These are phyloP conservation scores for Chytriomyces sp. DNA, from an alignment of 192 early-diverging fungal genomes.

Conservation along the genomic window DNA sequence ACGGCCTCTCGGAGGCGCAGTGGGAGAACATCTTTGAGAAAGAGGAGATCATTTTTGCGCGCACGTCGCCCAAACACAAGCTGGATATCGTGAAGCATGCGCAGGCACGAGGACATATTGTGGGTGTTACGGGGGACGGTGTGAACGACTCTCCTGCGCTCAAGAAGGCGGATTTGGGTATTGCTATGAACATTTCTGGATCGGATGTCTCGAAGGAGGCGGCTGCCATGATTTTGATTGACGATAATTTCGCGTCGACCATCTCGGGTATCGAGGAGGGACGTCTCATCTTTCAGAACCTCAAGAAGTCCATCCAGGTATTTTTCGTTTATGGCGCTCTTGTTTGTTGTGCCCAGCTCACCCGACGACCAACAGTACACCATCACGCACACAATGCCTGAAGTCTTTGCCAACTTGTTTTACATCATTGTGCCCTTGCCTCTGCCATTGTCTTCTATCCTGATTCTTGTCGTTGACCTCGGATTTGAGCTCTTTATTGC, in stretches of 20 bases:
- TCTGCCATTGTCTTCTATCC: conserved; percentile 76
- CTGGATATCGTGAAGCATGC: conserved; percentile 90
- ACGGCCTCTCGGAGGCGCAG: conserved; percentile 71
- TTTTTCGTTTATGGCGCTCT: no score
- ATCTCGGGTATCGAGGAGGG: conserved; percentile 91
- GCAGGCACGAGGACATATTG: conserved; percentile 88
- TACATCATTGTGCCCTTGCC: conserved; percentile 90
- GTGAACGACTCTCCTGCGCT: conserved; percentile 95
- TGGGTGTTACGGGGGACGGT: conserved; percentile 95
- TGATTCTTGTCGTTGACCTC: conserved; percentile 89
- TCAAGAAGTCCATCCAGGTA: conserved; percentile 86
- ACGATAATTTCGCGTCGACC: conserved; percentile 95
- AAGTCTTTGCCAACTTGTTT: conserved; percentile 84
- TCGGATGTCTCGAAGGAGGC: conserved; percentile 93
- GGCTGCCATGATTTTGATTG: conserved; percentile 94
- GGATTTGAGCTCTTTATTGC: conserved; percentile 91
- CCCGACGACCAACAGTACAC: conserved; percentile 14
- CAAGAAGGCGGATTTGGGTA: conserved; percentile 94
- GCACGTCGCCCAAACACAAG: conserved; percentile 92
- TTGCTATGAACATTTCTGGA: conserved; percentile 95
- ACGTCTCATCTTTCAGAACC: conserved; percentile 91
- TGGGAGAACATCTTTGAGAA: conserved; percentile 81
- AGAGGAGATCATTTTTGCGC: conserved; percentile 83
- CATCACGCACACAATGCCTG: conserved; percentile 84
- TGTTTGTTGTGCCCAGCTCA: not conserved